phyloP scores from a whole-genome alignment of 257 asterid species.

The Nicotiana undulata region DNA sequence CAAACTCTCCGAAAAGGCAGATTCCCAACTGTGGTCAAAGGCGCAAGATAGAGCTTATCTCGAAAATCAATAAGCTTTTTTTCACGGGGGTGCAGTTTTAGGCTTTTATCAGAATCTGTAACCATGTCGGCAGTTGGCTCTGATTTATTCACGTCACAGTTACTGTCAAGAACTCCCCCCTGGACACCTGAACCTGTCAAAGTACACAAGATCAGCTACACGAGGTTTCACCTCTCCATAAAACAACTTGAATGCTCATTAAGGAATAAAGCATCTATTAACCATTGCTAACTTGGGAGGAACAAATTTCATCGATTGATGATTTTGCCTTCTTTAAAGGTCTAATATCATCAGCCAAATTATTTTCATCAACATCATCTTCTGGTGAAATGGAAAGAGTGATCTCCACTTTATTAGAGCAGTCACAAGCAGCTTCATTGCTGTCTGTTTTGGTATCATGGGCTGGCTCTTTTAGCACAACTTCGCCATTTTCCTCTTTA shows the following conservation, averaged over 20 bases:
- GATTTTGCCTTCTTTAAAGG: constrained; percentile 78
- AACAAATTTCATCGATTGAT: constrained; percentile 29
- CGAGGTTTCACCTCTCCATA: background rate
- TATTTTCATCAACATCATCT: constrained; percentile 25
- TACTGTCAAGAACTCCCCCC: constrained; percentile 22
- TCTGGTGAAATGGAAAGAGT: constrained; percentile 28
- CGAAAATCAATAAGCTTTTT: constrained; percentile 83
- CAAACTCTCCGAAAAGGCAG: constrained; percentile 89
- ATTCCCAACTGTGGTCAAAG: constrained; percentile 90
- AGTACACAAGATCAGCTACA: constrained; percentile 8
- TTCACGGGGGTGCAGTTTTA: constrained; percentile 76
- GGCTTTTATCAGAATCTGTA: constrained; percentile 61
- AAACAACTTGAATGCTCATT: constrained; percentile 2
- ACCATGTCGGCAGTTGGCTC: constrained; percentile 12
- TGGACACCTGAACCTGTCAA: constrained; percentile 29
- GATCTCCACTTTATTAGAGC: constrained; percentile 16
- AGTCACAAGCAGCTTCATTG: constrained; percentile 20
- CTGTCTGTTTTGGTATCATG: constrained; percentile 30
- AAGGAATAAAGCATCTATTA: constrained; percentile 13
- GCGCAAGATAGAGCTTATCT: constrained; percentile 90
- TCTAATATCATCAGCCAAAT: constrained; percentile 36
- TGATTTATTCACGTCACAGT: constrained; percentile 20
- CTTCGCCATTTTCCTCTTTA: constrained; percentile 32
- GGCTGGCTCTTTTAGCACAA: constrained; percentile 25
- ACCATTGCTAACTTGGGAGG: constrained; percentile 33